phyloP scores from a whole-genome alignment of 768 basidiomycete genomes.

The Auriscalpium microsporum region DNA sequence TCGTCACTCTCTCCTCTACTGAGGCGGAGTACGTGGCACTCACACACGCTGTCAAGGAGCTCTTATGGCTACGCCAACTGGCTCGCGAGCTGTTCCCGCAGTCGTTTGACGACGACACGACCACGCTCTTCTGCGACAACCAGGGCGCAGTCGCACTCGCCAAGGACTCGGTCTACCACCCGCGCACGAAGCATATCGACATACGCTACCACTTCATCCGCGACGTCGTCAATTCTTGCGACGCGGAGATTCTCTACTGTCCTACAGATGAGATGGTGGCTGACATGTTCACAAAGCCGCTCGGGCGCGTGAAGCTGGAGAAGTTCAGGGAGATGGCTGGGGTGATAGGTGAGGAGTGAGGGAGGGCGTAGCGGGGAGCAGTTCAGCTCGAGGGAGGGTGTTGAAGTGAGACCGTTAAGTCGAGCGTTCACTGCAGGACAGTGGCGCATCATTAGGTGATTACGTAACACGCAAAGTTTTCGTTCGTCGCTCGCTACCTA shows the following conservation, averaged over 20 bases:
- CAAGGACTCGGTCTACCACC: slow-evolving; percentile 22
- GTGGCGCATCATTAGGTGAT: too few relatives aligned
- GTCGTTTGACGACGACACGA: not conserved
- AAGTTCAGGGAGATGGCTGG: not conserved
- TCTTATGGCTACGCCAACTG: not conserved
- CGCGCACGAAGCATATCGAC: slow-evolving; percentile 30
- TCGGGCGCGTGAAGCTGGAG: not conserved
- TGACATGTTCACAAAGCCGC: slow-evolving; percentile 6
- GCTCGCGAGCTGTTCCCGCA: not conserved
- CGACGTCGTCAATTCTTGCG: slow-evolving; percentile 15
- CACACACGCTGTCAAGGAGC: not conserved
- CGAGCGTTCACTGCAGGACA: too few relatives aligned
- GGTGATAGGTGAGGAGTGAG: not conserved
- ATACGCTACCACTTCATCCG: slow-evolving; percentile 28
- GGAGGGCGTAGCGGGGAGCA: not conserved
- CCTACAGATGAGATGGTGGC: slow-evolving; percentile 13
- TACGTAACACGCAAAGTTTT: too few relatives aligned
- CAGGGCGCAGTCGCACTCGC: slow-evolving; percentile 26
- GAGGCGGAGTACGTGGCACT: slow-evolving; percentile 2
- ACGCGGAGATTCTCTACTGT: slow-evolving; percentile 14
- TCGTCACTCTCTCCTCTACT: not conserved
- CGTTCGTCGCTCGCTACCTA: too few relatives aligned
- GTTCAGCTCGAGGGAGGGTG: not conserved
- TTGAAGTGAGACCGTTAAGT: too few relatives aligned
- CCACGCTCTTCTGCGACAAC: slow-evolving; percentile 28